These are phyloP conservation scores for Monilinia polystroma DNA, from an alignment of 2,329 filamentous ascomycete genomes.

Conservation along the genomic window DNA sequence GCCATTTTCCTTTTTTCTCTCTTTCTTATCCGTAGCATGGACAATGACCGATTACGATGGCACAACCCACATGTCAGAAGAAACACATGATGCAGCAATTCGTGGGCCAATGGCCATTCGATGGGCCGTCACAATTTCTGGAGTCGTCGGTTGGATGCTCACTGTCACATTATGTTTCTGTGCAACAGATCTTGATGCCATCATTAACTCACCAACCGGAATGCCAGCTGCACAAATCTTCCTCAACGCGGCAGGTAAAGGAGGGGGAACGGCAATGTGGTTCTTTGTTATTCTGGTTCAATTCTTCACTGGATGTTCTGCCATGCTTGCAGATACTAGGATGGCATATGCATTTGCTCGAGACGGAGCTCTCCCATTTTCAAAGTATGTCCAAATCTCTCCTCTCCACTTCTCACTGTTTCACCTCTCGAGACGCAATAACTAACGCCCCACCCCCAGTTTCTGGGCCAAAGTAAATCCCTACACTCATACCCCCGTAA, in stretches of 20 bases:
- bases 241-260: constrained; percentile 57
- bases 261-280: constrained; percentile 60
- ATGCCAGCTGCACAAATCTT: constrained; percentile 60
- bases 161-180: constrained; percentile 65
- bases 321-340: constrained; percentile 62
- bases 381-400: constrained; percentile 43
- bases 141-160: constrained; percentile 59
- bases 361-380: constrained; percentile 61
- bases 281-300: constrained; percentile 62
- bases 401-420: not conserved
- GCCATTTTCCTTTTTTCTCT: constrained; percentile 59
- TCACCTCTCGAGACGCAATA: not conserved
- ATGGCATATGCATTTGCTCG: constrained; percentile 63
- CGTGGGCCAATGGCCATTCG: constrained; percentile 59
- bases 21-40: constrained; percentile 56
- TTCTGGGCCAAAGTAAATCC: constrained; percentile 53
- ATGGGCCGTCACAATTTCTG: constrained; percentile 58
- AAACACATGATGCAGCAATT: constrained; percentile 62
- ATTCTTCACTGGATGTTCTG: constrained; percentile 61
- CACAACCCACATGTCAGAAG: constrained; percentile 67
- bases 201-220: constrained; percentile 57
- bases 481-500: constrained; percentile 57
- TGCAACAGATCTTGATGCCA: constrained; percentile 55
- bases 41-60: constrained; percentile 70
- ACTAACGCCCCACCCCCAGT: constrained; percentile 36